A percentile compares a stretch with the other conserved stretches of the same genome.
phyloP scores from a whole-genome alignment of 441 rosid genomes.

The Populus hybrid region DNA sequence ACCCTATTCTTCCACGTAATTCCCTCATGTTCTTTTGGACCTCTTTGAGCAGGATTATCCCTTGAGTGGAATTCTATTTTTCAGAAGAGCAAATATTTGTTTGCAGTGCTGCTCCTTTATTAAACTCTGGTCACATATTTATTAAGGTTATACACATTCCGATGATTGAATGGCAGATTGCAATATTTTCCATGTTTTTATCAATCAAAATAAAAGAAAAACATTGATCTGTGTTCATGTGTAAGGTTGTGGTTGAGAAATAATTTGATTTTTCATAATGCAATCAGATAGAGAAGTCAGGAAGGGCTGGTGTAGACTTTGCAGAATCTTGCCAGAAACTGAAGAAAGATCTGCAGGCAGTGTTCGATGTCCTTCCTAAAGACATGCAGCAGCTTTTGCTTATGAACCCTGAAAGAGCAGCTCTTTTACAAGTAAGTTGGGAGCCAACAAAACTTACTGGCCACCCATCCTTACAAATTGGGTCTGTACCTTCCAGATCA shows the following conservation, averaged over 20 bases:
- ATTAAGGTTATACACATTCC: not conserved
- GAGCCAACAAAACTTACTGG: slow-evolving; percentile 35
- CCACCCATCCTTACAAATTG: slow-evolving; percentile 25
- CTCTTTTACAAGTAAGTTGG: slow-evolving; percentile 50
- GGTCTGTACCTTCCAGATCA: slow-evolving; percentile 25
- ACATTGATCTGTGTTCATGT: not conserved
- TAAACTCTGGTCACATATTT: not conserved
- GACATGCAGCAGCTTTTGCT: slow-evolving; percentile 89
- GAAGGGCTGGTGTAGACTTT: slow-evolving; percentile 41
- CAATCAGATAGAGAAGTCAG: slow-evolving; percentile 52
- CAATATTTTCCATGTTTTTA: not conserved
- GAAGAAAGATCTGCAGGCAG: slow-evolving; percentile 54
- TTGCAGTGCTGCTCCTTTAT: not conserved
- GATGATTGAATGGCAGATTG: no score
- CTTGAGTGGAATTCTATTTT: not conserved
- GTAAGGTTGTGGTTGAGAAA: not conserved
- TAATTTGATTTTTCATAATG: slow-evolving; percentile 1
- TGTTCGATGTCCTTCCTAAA: slow-evolving; percentile 67
- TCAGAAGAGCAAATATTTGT: not conserved
- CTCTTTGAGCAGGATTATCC: not conserved
- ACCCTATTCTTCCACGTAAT: no score
- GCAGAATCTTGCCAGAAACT: slow-evolving; percentile 5
- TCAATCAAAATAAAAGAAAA: not conserved
- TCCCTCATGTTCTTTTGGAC: not conserved
- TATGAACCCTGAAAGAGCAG: slow-evolving; percentile 77